Percentiles rank a stretch among this genome's conserved stretches.
Evolutionary conservation across 208 protist genomes (phyloP).

Genomic region (Leishmania martiniquensis): DNA sequence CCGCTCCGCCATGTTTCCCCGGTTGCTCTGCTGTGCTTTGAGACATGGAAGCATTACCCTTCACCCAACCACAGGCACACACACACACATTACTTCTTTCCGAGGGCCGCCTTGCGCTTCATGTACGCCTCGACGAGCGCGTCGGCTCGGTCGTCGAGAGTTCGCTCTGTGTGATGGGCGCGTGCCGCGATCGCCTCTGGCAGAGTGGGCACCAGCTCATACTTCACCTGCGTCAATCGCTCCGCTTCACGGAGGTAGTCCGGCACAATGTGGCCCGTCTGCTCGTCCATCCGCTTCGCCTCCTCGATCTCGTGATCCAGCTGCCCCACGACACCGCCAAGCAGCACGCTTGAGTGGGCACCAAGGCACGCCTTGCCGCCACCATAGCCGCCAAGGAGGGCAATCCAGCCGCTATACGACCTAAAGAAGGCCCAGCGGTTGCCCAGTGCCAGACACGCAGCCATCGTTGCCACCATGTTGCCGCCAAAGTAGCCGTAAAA

Average conservation of each 20-base stretch:
- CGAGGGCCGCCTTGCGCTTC: constrained; percentile 49
- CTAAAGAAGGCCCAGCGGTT: constrained; percentile 71
- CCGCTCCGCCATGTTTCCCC: neutral
- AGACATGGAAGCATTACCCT: too few relatives aligned
- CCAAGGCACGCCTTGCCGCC: constrained; percentile 72
- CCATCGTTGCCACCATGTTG: constrained; percentile 75
- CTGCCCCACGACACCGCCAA: constrained; percentile 49
- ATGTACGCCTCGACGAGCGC: constrained; percentile 65
- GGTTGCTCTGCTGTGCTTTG: neutral
- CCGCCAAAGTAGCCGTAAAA: constrained; percentile 85
- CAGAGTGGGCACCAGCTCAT: constrained; percentile 57
- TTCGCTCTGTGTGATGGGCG: constrained; percentile 20
- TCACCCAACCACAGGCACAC: neutral
- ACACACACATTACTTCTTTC: constrained; percentile 35
- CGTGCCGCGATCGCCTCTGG: constrained; percentile 42
- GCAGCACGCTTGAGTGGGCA: constrained; percentile 59
- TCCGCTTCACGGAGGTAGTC: constrained; percentile 71
- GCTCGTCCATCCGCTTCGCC: constrained; percentile 72
- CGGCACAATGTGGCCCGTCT: constrained; percentile 57
- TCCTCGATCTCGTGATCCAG: constrained; percentile 71
- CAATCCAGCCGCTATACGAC: constrained; percentile 75
- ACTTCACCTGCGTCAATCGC: constrained; percentile 62
- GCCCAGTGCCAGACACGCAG: constrained; percentile 60
- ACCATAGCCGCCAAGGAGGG: constrained; percentile 77
- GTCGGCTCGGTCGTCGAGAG: constrained; percentile 59